These are phyloP conservation scores for Sporothrix phasma DNA, from an alignment of 2,329 filamentous ascomycete species.

Conservation along the genomic window DNA sequence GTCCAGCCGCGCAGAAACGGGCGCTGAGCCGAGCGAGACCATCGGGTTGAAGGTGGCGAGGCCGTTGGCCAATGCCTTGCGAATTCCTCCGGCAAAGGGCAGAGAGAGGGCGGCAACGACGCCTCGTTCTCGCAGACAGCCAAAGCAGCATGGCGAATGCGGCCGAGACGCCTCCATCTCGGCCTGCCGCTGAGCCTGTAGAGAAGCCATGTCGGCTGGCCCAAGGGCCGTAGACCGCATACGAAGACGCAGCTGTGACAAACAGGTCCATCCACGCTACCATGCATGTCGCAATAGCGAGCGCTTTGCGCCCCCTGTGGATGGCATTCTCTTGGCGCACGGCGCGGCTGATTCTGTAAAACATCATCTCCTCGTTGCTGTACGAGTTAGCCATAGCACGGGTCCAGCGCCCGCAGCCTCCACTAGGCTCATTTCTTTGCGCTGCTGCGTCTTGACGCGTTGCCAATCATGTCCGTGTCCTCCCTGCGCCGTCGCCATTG, in stretches of 20 bases:
- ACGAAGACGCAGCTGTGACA: constrained; percentile 39
- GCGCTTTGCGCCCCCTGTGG: constrained; percentile 35
- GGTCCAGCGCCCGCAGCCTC: constrained; percentile 16
- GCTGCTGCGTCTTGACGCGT: background rate
- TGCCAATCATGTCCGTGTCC: background rate
- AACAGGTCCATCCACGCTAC: constrained; percentile 52
- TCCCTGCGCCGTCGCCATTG: background rate
- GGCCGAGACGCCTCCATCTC: constrained; percentile 53
- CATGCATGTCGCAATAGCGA: constrained; percentile 40
- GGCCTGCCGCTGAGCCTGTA: constrained; percentile 33
- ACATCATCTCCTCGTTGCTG: constrained; percentile 74
- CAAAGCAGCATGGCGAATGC: constrained; percentile 56
- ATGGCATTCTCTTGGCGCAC: constrained; percentile 52
- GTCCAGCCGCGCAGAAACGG: constrained; percentile 45
- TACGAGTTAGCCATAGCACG: constrained; percentile 46
- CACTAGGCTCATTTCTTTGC: constrained; percentile 16
- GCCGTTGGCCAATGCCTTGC: constrained; percentile 41
- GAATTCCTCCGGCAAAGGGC: constrained; percentile 39
- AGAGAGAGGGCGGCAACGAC: constrained; percentile 45
- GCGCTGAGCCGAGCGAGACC: constrained; percentile 46
- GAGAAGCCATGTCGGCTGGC: constrained; percentile 22
- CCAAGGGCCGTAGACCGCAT: constrained; percentile 38
- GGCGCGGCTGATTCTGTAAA: constrained; percentile 84
- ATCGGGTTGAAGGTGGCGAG: constrained; percentile 45
- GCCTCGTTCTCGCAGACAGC: constrained; percentile 50